phyloP scores from a whole-genome alignment of 2,329 filamentous ascomycete genomes.

The Colletotrichum noveboracense region DNA sequence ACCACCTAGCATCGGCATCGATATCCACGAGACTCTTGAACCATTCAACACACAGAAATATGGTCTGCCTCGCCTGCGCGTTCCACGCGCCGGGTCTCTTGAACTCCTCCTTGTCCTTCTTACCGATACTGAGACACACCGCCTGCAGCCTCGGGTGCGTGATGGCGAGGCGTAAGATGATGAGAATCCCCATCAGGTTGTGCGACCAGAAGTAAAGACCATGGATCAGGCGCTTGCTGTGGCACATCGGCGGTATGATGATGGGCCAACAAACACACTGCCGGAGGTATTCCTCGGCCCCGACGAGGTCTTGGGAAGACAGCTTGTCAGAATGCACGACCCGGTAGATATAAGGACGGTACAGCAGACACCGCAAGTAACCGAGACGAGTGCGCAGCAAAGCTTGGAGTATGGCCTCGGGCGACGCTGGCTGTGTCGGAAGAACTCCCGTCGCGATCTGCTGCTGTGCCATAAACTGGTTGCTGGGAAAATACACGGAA shows the following conservation, averaged over 20 bases:
- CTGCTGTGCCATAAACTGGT: background rate
- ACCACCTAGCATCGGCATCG: constrained; percentile 61
- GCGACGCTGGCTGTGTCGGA: background rate
- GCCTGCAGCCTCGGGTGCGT: constrained; percentile 51
- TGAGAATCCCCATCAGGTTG: constrained; percentile 62
- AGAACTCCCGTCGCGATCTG: background rate
- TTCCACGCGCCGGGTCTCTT: constrained; percentile 51
- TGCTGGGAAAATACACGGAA: background rate
- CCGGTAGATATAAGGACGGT: constrained; percentile 65
- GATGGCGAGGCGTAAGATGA: constrained; percentile 60
- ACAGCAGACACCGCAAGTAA: constrained; percentile 62
- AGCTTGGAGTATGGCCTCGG: constrained; percentile 52
- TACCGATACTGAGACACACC: constrained; percentile 48
- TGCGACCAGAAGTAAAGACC: constrained; percentile 67
- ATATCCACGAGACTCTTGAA: constrained; percentile 59
- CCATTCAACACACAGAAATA: constrained; percentile 62
- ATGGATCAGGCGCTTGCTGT: constrained; percentile 63
- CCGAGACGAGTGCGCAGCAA: constrained; percentile 64
- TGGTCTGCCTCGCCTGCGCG: constrained; percentile 46
- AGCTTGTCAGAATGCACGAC: constrained; percentile 58
- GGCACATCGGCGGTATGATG: constrained; percentile 59
- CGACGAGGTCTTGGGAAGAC: constrained; percentile 49
- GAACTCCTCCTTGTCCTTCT: background rate
- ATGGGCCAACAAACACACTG: constrained; percentile 66
- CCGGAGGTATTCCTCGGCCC: constrained; percentile 61